Base-by-base conservation (phyloP, 805 yeast genomes). In the Cyberlindnera misumaiensis region DNA sequence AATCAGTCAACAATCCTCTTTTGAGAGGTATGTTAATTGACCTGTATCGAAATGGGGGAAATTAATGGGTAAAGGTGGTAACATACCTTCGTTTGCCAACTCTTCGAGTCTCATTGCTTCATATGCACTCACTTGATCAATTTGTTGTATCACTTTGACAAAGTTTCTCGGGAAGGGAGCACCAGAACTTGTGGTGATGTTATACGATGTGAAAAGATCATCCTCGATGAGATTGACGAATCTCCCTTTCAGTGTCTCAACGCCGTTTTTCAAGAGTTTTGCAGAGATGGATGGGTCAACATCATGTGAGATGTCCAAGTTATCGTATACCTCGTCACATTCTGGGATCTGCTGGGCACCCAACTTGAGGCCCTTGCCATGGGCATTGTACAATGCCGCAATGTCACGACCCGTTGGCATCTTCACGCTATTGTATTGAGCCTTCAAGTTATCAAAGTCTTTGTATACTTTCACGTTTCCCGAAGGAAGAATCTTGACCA, bases 361-460 rank as follows among this genome's bases (percentile, higher is more conserved):
- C 28, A 47, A 40, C 29, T 49, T 53, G 35, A 46, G 44, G 10
- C 41, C 47, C 26, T 47, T 47, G 8, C 53, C 52, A 30, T 47
- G 49, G 35, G 46, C 47, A 13, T 41, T 42, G 31, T 56, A 47
- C 10, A 55, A 33, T 1, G 49, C 53, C 3, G 58, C 48, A 36
- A 53, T 44, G 28, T 46, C 42, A 34, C 46, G 40, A 8, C 57
- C 57, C 10, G 62, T 51, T 16, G 64, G 63, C 13, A 52, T 37
- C 17, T 53, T 54, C 24, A 68, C 57, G 10, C 63, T 50, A 7
- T 63, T 52, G 40, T 70, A 71, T 48, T 73, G 78, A 3, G 56
- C 46, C 46, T 68, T 64, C 40, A 83, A 67, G 50, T 71, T 73
- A 34, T 58, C 52, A 57, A 53, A 90, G 63, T 89, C 97, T 1